Percentiles rank a stretch among this genome's conserved stretches.
Evolutionary conservation across 495 filamentous ascomycete species (phyloP).

Genomic region (Parathielavia appendiculata): DNA sequence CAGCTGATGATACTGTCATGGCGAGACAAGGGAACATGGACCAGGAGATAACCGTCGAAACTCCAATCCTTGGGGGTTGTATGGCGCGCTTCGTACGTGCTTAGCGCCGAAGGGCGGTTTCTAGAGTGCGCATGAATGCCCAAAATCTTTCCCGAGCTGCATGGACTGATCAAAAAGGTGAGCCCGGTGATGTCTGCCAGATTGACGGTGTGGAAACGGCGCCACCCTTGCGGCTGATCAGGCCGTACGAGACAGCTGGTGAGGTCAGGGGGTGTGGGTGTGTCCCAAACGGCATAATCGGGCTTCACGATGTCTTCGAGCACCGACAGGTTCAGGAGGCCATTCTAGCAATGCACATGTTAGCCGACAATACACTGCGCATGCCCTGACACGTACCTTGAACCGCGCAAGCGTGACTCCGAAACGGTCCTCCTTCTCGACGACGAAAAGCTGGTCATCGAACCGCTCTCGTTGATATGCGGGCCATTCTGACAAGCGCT

Average conservation of each 20-base stretch:
- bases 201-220: not conserved
- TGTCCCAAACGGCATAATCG: not conserved
- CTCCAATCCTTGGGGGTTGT: not conserved
- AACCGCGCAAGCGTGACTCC: not conserved
- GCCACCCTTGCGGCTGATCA: not conserved
- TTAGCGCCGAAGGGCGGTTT: not conserved
- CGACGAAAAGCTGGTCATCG: not conserved
- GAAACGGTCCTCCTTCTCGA: not conserved
- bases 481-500: not conserved
- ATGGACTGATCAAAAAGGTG: conserved; percentile 1
- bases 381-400: not conserved
- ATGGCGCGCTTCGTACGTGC: not conserved
- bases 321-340: not conserved
- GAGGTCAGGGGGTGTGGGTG: conserved; percentile 1
- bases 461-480: not conserved
- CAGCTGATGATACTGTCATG: not conserved
- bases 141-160: not conserved
- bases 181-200: not conserved
- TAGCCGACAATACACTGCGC: not conserved
- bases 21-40: not conserved
- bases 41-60: not conserved
- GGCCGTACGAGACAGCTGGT: not conserved
- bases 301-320: not conserved
- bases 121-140: not conserved
- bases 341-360: not conserved